A percentile compares a stretch with the other conserved stretches of the same genome.
Evolutionary conservation across 1,284 basidiomycete genomes (phyloP).

Genomic region (Ustilago trichophora): DNA sequence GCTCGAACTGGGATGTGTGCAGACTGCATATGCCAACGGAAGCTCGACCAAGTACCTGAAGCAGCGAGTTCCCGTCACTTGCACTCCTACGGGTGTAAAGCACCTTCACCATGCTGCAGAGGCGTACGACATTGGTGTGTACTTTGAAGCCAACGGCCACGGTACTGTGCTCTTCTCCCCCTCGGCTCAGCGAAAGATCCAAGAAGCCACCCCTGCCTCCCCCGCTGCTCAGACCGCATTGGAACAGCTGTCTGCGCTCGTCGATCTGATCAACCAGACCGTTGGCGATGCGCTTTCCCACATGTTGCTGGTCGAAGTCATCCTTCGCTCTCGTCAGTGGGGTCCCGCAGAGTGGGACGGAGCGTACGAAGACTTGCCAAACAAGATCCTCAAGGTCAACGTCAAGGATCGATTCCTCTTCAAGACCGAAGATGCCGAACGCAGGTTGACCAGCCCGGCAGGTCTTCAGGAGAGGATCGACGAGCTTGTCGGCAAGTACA

Average conservation of each 20-base stretch:
- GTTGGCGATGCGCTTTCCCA: conserved; percentile 97
- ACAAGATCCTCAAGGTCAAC: conserved; percentile 93
- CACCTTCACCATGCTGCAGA: conserved; percentile 97
- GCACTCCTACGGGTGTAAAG: conserved; percentile 96
- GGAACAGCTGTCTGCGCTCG: conserved; percentile 70
- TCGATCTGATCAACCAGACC: conserved; percentile 93
- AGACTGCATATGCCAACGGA: conserved; percentile 99
- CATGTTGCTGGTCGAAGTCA: conserved; percentile 92
- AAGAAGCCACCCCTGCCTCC: conserved; percentile 78
- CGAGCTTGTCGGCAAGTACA: conserved; percentile 80
- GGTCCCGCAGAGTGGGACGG: conserved; percentile 85
- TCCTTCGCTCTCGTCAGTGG: conserved; percentile 76
- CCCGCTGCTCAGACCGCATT: conserved; percentile 77
- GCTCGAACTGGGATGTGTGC: conserved; percentile 75
- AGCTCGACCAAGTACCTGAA: conserved; percentile 82
- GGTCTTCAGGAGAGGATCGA: conserved; percentile 89
- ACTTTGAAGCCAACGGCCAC: conserved; percentile 99
- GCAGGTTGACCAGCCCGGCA: conserved; percentile 80
- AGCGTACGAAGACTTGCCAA: conserved; percentile 91
- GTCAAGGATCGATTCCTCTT: conserved; percentile 86
- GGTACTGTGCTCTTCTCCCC: conserved; percentile 93
- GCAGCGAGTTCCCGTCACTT: conserved; percentile 84
- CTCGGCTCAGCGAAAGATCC: conserved; percentile 60
- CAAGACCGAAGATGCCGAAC: conserved; percentile 92
- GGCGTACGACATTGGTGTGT: conserved; percentile 91